These are phyloP conservation scores for Mallotus repandus DNA, from an alignment of 441 rosid genomes.

Conservation along the genomic window DNA sequence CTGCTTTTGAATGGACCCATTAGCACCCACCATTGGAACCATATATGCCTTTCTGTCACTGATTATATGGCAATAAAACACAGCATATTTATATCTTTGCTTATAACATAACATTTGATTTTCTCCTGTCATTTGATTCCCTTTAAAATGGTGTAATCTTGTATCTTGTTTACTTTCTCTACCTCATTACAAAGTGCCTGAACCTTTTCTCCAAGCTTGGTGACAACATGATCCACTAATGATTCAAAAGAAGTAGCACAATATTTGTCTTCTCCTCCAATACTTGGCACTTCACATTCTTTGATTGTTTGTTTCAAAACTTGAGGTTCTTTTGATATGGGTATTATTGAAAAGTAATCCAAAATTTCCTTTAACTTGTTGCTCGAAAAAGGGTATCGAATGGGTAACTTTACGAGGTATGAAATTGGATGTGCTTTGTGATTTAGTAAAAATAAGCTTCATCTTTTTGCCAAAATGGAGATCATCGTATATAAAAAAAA, in stretches of 20 bases:
- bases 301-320: not conserved
- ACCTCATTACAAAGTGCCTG: not conserved
- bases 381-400: slow-evolving; percentile 3
- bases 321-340: not conserved
- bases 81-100: not conserved
- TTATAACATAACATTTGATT: not conserved
- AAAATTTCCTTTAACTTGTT: not conserved
- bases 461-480: not conserved
- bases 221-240: not conserved
- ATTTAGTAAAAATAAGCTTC: not conserved
- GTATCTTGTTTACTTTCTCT: not conserved
- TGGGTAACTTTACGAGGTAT: not conserved
- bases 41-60: not conserved
- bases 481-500: not conserved
- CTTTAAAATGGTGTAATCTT: not conserved
- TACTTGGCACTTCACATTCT: slow-evolving; percentile 5
- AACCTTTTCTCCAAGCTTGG: not conserved
- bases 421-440: not conserved
- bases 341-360: not conserved
- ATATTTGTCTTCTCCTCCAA: slow-evolving; percentile 6
- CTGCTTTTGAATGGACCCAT: not conserved
- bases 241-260: slow-evolving; percentile 14
- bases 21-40: not conserved
- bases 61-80: not conserved
- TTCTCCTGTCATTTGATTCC: slow-evolving; percentile 3